Conservation (phyloP, 2,329 filamentous ascomycete genomes). For the Myriosclerotinia scirpicola region DNA sequence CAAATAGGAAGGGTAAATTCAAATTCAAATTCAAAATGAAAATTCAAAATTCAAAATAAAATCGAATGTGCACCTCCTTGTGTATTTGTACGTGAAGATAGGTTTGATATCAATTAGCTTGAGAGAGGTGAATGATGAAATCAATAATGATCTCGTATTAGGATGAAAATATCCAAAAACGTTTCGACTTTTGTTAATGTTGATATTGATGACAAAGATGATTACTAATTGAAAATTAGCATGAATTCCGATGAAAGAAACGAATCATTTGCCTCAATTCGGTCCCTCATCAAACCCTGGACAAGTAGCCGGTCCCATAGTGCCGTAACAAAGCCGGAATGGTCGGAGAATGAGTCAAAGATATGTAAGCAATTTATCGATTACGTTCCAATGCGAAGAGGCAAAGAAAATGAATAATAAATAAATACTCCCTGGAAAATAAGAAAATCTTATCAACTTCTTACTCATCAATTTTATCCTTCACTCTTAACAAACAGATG, state of each 20-base stretch:
- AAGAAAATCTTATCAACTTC: background rate
- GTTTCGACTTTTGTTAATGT: background rate
- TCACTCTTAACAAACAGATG: background rate
- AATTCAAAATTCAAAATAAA: too few species aligned
- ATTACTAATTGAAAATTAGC: background rate
- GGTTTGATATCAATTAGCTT: too few species aligned
- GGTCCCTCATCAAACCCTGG: background rate
- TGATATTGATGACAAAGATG: constrained; percentile 2
- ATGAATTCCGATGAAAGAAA: background rate
- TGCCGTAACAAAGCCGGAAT: constrained; percentile 7
- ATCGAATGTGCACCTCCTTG: too few species aligned
- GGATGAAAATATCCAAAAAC: background rate
- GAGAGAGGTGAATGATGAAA: background rate
- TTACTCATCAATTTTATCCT: constrained; percentile 13
- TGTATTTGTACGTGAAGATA: too few species aligned
- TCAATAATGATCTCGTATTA: too few species aligned
- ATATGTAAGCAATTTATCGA: constrained; percentile 15
- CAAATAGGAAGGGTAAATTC: background rate
- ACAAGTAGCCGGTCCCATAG: background rate
- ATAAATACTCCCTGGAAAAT: background rate
- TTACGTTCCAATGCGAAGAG: background rate
- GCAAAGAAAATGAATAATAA: constrained; percentile 4
- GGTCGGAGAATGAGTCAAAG: constrained; percentile 17
- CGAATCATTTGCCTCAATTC: constrained; percentile 8
- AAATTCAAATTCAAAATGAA: too few species aligned